Base-by-base conservation (phyloP, 179 eudicot species). In the Beta lomatogona region DNA sequence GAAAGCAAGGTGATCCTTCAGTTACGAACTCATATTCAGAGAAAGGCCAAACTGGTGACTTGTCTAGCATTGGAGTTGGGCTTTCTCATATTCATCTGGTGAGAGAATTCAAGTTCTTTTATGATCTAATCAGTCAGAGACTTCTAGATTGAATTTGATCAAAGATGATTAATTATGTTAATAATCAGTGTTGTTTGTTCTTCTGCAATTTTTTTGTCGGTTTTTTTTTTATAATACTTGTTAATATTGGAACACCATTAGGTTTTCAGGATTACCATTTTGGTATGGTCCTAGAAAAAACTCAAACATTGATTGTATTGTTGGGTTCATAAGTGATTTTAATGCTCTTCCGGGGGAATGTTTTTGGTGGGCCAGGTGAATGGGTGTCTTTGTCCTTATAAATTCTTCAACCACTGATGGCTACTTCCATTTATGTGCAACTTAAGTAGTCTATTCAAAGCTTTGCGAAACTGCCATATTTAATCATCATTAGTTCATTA, bases 81-180 rank as follows among this genome's bases (percentile, higher is more conserved):
- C 7, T 71, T 46, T 70, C 81, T 76, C 76, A 59, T 69, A 74
- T 48, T 10, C 44, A 74, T 46, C 77, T 22, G 84, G 80, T 82
- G 60, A 70, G 76, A 69, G 31, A 50, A 53, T 44, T 69, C 31
- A 65, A 28, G 71, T 31, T 53, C 9, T 61, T 72, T 31, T 4
- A 21, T 10, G 15, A 52, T 16, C 18, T 48, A 41, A 31, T 65
- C 46, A 53, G 19, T 21, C n/a, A 10, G 41, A 50, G 10, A 50
- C 59, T 18, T n/a, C 18, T 15, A 15, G 13, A 58, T 18, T 19
- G 64, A 61, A 70, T 45, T 69, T 79, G 76, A 48, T 31, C 15
- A 58, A 79, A n/a, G 58, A 58, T 79, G 58, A 36, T 41, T 6
- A 31, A 15, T 1, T 36, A 36, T 2, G 41, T 36, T 36, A 61